Percentiles rank a stretch among this genome's conserved stretches.
Evolutionary conservation across 129 eudicot species (phyloP).

Genomic region (Chrysanthemum makinoi): DNA sequence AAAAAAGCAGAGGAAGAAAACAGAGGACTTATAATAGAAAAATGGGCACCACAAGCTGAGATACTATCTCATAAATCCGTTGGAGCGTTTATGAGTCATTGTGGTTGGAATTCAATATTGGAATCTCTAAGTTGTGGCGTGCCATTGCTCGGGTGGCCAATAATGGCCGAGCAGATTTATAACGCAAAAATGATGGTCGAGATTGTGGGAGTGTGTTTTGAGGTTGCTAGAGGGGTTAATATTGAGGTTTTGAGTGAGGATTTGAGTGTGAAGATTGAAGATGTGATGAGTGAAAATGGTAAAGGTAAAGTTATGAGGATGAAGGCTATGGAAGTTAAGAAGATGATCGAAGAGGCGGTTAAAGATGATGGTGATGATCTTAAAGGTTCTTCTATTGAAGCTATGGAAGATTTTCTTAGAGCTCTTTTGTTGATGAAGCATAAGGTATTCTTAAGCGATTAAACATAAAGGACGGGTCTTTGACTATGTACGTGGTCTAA

Average conservation of each 20-base stretch:
- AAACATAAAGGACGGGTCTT: too few species aligned
- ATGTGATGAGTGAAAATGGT: conserved; percentile 47
- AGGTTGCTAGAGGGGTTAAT: conserved; percentile 50
- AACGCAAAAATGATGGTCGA: conserved; percentile 56
- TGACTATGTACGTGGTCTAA: too few species aligned
- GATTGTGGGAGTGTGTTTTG: conserved; percentile 47
- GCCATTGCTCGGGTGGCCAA: conserved; percentile 62
- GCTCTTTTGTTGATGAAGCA: conserved; percentile 36
- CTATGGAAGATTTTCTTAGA: conserved; percentile 53
- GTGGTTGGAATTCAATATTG: conserved; percentile 68
- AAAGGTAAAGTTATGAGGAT: conserved; percentile 44
- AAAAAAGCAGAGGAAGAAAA: conserved; percentile 26
- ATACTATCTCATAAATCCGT: conserved; percentile 47
- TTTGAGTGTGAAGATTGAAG: conserved; percentile 45
- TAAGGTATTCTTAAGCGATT: not conserved
- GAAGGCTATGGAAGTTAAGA: conserved; percentile 40
- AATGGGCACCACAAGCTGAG: conserved; percentile 71
- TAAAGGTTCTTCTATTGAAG: conserved; percentile 54
- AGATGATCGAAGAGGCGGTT: conserved; percentile 31
- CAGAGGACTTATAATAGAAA: conserved; percentile 42
- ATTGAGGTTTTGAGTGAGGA: conserved; percentile 49
- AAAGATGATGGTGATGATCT: conserved; percentile 31
- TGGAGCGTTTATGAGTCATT: conserved; percentile 50
- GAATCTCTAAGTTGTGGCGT: conserved; percentile 54
- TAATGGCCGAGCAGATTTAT: conserved; percentile 54